Evolutionary conservation across 306 rosid genomes (phyloP).

Genomic region (Styphnolobium japonicum): DNA sequence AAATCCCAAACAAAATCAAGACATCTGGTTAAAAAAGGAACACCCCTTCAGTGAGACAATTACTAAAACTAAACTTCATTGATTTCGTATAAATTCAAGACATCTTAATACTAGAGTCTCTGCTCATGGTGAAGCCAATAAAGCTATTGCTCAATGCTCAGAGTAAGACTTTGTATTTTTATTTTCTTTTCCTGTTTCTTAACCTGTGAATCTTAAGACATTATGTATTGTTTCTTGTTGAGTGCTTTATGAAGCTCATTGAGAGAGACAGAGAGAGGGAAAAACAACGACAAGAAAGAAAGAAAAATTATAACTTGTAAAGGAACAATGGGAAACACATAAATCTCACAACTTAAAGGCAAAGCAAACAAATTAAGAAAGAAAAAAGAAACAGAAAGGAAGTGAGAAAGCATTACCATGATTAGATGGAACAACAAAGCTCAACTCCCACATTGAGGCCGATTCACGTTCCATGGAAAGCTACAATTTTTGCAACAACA

Average conservation of each 20-base stretch:
- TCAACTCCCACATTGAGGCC: conserved; percentile 91
- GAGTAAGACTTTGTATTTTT: not conserved
- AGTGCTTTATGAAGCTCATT: too few species aligned
- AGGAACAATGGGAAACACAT: not conserved
- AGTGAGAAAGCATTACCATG: conserved; percentile 57
- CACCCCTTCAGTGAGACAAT: not conserved
- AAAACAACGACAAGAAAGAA: too few species aligned
- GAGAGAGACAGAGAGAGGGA: too few species aligned
- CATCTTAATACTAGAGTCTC: not conserved
- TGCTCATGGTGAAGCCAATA: not conserved
- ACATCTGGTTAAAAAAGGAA: not conserved
- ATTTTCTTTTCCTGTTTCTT: not conserved
- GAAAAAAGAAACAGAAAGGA: not conserved
- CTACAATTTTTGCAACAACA: conserved; percentile 24
- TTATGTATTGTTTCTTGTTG: not conserved
- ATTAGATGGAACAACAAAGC: conserved; percentile 94
- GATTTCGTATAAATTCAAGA: not conserved
- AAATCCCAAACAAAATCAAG: conserved; percentile 30
- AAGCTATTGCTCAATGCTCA: conserved; percentile 2
- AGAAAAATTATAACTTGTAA: not conserved
- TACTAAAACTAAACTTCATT: not conserved
- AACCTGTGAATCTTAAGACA: not conserved
- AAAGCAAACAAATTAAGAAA: not conserved
- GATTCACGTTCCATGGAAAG: conserved; percentile 89
- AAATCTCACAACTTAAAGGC: not conserved